Evolutionary conservation across 306 rosid genomes (phyloP), one percentile per base, ranked within the genome.

Genomic region (Prunus dulcis): DNA sequence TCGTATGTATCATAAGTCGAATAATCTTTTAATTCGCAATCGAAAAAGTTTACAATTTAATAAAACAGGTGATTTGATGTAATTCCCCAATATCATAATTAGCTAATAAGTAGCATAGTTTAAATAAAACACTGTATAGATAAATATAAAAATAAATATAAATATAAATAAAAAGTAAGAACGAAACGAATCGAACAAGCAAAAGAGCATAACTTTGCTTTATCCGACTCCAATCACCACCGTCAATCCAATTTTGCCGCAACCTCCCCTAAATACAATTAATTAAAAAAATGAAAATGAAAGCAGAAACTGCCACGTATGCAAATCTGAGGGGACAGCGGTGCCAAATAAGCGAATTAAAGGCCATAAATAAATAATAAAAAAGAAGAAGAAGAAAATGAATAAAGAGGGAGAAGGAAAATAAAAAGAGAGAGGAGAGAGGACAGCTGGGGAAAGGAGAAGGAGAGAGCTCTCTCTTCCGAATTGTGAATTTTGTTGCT

Each of bases 281-380:
- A 27, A 45, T 49, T 0, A 52, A 25, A 3, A 23, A 28, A 67
- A 41, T 19, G 9, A 71, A 27, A 28, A 10, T 13, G 2, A 20
- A 73, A 19, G 32, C 47, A 60, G 28, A 18, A 18, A 25, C 63
- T 19, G 60, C 38, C 77, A 46, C 60, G 77, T 46, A 47, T n/a
- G 52, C 49, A 46, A 73, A 73, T 73, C 69, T 25, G 7, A 5
- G 23, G 52, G 25, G 53, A 22, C 52, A 32, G 34, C 23, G 76
- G 67, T 72, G 76, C 76, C 67, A 22, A 72, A 72, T 72, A 72
- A 41, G 76, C 25, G 22, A 57, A 55, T n/a, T 12, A 20, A 20
- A 32, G 2, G 32, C 32, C 30, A 6, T 12, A 19, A 32, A 15
- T 27, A 15, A 30, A 63, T 23, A 15, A 32, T 18, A 7, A 6